Conservation (phyloP, 768 basidiomycete genomes). For the Flagelloscypha sp. region DNA sequence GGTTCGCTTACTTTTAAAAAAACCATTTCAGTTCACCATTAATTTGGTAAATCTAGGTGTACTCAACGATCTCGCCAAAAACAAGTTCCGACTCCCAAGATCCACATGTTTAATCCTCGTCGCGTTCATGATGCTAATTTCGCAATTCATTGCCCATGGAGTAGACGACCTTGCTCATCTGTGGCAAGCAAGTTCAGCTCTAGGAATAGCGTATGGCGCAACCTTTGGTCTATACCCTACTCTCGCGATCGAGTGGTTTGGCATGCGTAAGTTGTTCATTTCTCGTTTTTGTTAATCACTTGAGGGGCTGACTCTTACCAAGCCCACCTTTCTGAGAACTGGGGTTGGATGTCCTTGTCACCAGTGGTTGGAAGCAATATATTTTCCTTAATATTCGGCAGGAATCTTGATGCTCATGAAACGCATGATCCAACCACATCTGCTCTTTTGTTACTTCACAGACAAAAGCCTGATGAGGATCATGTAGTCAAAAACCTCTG, state of each 20-base stretch:
- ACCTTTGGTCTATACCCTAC: constrained; percentile 68
- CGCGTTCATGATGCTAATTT: constrained; percentile 57
- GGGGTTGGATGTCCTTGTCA: constrained; percentile 69
- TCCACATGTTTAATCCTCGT: constrained; percentile 66
- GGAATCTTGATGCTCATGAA: constrained; percentile 69
- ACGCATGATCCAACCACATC: too few species aligned
- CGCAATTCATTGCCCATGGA: constrained; percentile 53
- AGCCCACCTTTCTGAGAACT: constrained; percentile 77
- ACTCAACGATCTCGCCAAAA: constrained; percentile 58
- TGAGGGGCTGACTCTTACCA: not conserved
- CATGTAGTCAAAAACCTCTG: too few species aligned
- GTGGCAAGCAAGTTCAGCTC: constrained; percentile 49
- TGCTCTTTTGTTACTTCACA: too few species aligned
- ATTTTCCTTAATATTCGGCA: constrained; percentile 79
- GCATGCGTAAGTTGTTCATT: constrained; percentile 52
- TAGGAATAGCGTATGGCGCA: constrained; percentile 68
- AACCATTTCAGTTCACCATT: not conserved
- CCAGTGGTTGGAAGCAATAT: constrained; percentile 76
- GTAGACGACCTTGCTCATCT: constrained; percentile 52
- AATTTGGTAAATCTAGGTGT: constrained; percentile 35
- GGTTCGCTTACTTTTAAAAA: constrained; percentile 33
- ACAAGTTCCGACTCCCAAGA: constrained; percentile 49
- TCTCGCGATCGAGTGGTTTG: constrained; percentile 85
- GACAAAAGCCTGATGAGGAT: too few species aligned
- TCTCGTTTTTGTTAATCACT: not conserved